Conservation (phyloP, 768 basidiomycete genomes). For the Boletus rubropictus region DNA sequence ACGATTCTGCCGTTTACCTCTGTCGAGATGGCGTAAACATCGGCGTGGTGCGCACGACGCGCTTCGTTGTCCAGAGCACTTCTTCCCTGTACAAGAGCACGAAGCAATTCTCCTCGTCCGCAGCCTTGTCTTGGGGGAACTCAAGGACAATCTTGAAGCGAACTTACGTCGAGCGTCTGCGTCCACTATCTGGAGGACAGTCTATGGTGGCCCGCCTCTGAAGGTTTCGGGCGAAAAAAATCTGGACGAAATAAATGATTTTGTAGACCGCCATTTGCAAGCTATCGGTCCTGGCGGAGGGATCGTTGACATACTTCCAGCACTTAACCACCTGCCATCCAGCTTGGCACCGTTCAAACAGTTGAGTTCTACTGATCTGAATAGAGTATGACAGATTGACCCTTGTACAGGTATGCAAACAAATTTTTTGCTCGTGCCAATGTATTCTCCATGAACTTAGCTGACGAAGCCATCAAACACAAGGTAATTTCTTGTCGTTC, state of each 20-base stretch:
- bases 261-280: background rate
- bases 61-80: background rate
- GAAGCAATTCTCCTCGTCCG: conserved; percentile 7
- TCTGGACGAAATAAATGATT: conserved; percentile 2
- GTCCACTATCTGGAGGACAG: conserved; percentile 4
- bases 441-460: background rate
- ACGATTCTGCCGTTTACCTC: background rate
- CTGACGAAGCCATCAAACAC: conserved; percentile 6
- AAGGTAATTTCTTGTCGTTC: background rate
- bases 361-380: background rate
- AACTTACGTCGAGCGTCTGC: conserved; percentile 7
- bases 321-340: conserved; percentile 1
- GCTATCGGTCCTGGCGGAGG: conserved; percentile 6
- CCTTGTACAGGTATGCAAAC: conserved; percentile 1
- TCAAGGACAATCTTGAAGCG: conserved; percentile 1
- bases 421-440: conserved; percentile 6
- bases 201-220: conserved; percentile 5
- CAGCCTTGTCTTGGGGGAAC: background rate
- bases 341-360: conserved; percentile 8
- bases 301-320: conserved; percentile 6
- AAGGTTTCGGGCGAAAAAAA: conserved; percentile 3
- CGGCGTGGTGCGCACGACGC: conserved; percentile 4
- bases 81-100: conserved; percentile 4
- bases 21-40: conserved; percentile 3
- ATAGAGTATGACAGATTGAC: background rate